Conservation (phyloP, 345 rosid species). For the Zanthoxylum bungeanum region DNA sequence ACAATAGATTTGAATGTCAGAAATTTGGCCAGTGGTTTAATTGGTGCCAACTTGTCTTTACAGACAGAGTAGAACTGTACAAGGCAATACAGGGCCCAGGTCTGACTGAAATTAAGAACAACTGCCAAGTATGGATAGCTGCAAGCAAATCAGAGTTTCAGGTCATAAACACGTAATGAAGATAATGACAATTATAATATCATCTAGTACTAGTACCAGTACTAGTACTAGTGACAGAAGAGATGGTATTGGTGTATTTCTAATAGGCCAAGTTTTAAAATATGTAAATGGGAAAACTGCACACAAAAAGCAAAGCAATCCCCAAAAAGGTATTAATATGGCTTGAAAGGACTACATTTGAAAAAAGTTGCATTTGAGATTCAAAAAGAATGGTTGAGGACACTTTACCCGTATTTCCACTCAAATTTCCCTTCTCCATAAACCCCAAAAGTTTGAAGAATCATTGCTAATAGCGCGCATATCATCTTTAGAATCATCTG, state of each 20-base stretch:
- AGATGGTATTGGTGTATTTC: background rate
- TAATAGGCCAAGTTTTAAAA: background rate
- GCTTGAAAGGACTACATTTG: background rate
- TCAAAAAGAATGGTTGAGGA: background rate
- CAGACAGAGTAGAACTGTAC: constrained; percentile 88
- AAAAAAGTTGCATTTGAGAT: background rate
- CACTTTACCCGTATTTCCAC: constrained; percentile 87
- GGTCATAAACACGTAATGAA: constrained; percentile 6
- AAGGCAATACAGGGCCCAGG: constrained; percentile 96
- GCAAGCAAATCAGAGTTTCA: constrained; percentile 30
- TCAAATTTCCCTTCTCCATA: constrained; percentile 98
- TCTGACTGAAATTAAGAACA: constrained; percentile 95
- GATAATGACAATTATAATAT: background rate
- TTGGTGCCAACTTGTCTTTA: constrained; percentile 84
- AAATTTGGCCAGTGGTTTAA: constrained; percentile 94
- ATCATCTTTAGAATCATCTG: constrained; percentile 97
- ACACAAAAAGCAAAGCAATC: background rate
- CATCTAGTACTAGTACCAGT: background rate
- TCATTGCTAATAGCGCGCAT: constrained; percentile 91
- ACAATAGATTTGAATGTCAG: constrained; percentile 93
- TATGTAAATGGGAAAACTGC: background rate
- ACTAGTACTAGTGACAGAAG: background rate
- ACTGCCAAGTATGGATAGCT: constrained; percentile 97
- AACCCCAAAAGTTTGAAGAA: constrained; percentile 87
- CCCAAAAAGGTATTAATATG: background rate